Evolutionary conservation across 805 yeast genomes (phyloP), one percentile per base, ranked within the genome.

Genomic region (Yamadazyma sp.): DNA sequence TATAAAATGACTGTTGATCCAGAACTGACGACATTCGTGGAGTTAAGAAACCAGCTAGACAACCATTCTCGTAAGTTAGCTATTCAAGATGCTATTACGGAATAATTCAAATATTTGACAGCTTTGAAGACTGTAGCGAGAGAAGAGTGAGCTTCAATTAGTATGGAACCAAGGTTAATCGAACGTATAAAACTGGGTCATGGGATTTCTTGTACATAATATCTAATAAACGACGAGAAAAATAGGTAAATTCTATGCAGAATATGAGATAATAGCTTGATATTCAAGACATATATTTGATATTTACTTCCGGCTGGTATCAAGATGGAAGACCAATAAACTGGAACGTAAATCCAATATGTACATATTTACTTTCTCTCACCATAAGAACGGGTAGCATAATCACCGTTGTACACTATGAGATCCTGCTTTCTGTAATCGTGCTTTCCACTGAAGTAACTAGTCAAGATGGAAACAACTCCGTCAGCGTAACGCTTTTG

Each of bases 21-120:
- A 7, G 57, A 71, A 2, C 54, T 50, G 6, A 59, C 74, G 52
- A 64, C 65, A 6, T 74, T 85, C 42, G 67, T 61, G 14, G 96
- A 89, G 47, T 62, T 89, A 49, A 64, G 75, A 7, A 80, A 78
- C 37, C 59, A 71, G 43, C 78, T 91, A 47, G 95, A 90, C 56
- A 71, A 84, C 40, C 95, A 90, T 55, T 87, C 96, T 7, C 78
- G 95, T 61, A 75, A 78, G 52, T 64, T 90, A 50, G 80, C 80
- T 42, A 70, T 89, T 49, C 72, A 84, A 53, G 95, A 88, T 43
- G 82, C 83, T 43, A 78, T 85, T 35, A 34, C 51, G 8, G 59
- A 52, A 28, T 46, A 41, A 15, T n/a, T n/a, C n/a, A n/a, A n/a
- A n/a, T n/a, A n/a, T n/a, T n/a, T n/a, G n/a, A n/a, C n/a, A n/a